These are phyloP conservation scores for Cardiosporidium cionae DNA, from an alignment of 169 alveolate genomes.

Conservation along the genomic window DNA sequence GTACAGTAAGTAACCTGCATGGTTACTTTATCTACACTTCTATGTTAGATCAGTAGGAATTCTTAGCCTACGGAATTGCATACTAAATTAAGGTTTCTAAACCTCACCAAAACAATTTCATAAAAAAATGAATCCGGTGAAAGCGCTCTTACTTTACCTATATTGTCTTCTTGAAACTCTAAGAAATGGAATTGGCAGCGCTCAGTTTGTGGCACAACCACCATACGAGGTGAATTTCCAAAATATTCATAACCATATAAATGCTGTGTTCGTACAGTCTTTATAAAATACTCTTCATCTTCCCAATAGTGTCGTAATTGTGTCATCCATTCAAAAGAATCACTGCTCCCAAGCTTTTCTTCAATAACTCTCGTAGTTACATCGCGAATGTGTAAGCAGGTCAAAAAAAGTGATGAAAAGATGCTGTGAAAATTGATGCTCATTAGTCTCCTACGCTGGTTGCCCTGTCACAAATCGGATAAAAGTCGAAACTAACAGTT, in stretches of 20 bases:
- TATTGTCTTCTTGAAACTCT: conserved; percentile 81
- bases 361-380: conserved; percentile 71
- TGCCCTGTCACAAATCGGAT: no score
- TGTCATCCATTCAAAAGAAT: conserved; percentile 61
- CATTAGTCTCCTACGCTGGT: no score
- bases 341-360: conserved; percentile 71
- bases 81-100: no score
- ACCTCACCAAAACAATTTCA: no score
- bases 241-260: conserved; percentile 89
- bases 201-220: conserved; percentile 90
- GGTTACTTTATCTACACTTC: no score
- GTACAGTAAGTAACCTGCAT: no score
- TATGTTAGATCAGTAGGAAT: no score
- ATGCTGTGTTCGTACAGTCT: conserved; percentile 70
- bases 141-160: no score
- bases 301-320: conserved; percentile 92
- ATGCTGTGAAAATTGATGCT: no score
- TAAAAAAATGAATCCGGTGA: background rate
- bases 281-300: conserved; percentile 71
- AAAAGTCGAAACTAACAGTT: no score
- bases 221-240: conserved; percentile 90
- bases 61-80: no score
- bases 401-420: no score
- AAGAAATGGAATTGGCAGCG: conserved; percentile 90
- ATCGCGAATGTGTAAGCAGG: conserved; percentile 93